These are phyloP conservation scores for Suhomyces chickasaworum DNA, from an alignment of 1,139 yeast genomes.

Conservation along the genomic window DNA sequence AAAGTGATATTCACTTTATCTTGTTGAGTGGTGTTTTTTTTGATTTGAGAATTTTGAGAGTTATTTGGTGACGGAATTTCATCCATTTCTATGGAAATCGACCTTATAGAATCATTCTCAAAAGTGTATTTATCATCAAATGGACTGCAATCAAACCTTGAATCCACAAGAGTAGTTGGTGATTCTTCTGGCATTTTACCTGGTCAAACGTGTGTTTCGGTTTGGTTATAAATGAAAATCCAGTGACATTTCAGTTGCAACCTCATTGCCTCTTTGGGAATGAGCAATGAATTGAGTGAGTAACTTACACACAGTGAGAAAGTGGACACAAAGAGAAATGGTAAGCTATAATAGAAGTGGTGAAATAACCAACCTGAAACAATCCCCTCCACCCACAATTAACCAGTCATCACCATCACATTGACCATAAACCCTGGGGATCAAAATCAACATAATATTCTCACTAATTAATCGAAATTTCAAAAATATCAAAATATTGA, in stretches of 20 bases:
- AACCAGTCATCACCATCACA: too few relatives aligned
- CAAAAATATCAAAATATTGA: too few relatives aligned
- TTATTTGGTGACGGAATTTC: background rate
- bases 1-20: slow-evolving; percentile 26
- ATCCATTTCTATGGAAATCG: background rate
- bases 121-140: slow-evolving; percentile 4
- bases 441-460: too few relatives aligned
- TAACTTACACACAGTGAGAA: background rate
- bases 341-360: too few relatives aligned
- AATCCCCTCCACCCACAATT: too few relatives aligned
- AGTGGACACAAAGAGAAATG: too few relatives aligned
- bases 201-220: background rate
- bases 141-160: slow-evolving; percentile 5
- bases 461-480: too few relatives aligned
- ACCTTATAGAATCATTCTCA: background rate
- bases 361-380: too few relatives aligned
- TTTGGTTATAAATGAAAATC: background rate
- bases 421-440: too few relatives aligned
- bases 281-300: slow-evolving; percentile 8
- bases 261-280: slow-evolving; percentile 16
- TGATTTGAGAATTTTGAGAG: too few relatives aligned
- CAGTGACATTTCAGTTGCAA: slow-evolving; percentile 3
- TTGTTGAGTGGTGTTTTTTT: too few relatives aligned
- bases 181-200: background rate
- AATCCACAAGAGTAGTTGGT: slow-evolving; percentile 4